A percentile compares a stretch with the other conserved stretches of the same genome.
Evolutionary conservation across 495 filamentous ascomycete species (phyloP).

Genomic region (Bacidia rubella): DNA sequence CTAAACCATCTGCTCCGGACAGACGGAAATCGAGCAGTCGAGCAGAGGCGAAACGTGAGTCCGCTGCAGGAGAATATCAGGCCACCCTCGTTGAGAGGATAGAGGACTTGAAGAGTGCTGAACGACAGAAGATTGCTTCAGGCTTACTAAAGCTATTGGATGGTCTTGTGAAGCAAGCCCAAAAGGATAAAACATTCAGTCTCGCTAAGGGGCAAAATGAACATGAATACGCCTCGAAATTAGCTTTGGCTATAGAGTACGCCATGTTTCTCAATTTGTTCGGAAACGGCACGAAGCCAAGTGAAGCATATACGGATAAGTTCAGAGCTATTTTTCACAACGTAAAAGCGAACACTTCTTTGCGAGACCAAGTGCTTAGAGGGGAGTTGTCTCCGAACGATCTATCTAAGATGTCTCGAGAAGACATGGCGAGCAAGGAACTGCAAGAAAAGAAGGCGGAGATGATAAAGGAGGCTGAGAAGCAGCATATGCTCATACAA

Average conservation of each 20-base stretch:
- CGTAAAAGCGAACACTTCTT: slow-evolving; percentile 68
- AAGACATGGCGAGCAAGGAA: slow-evolving; percentile 86
- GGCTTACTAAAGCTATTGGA: slow-evolving; percentile 41
- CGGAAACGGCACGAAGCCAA: slow-evolving; percentile 34
- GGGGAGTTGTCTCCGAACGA: slow-evolving; percentile 53
- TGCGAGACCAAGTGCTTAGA: slow-evolving; percentile 61
- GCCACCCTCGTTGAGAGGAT: slow-evolving; percentile 23
- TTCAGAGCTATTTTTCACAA: slow-evolving; percentile 61
- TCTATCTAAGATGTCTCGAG: slow-evolving; percentile 68
- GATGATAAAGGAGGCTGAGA: slow-evolving; percentile 66
- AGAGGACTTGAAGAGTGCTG: slow-evolving; percentile 32
- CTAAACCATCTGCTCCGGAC: slow-evolving; percentile 15
- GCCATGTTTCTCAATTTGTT: slow-evolving; percentile 46
- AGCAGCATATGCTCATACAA: slow-evolving; percentile 72
- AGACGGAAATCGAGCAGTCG: slow-evolving; percentile 26
- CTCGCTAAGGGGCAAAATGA: slow-evolving; percentile 39
- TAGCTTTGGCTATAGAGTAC: slow-evolving; percentile 64
- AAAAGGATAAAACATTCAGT: slow-evolving; percentile 36
- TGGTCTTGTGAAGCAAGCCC: slow-evolving; percentile 35
- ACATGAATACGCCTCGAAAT: slow-evolving; percentile 37
- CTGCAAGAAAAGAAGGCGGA: slow-evolving; percentile 63
- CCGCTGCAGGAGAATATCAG: slow-evolving; percentile 18
- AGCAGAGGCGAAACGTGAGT: slow-evolving; percentile 18
- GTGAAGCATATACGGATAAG: slow-evolving; percentile 40
- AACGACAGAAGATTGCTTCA: slow-evolving; percentile 36